Base-by-base conservation (phyloP, 768 basidiomycete genomes). In the Mycena rosella region DNA sequence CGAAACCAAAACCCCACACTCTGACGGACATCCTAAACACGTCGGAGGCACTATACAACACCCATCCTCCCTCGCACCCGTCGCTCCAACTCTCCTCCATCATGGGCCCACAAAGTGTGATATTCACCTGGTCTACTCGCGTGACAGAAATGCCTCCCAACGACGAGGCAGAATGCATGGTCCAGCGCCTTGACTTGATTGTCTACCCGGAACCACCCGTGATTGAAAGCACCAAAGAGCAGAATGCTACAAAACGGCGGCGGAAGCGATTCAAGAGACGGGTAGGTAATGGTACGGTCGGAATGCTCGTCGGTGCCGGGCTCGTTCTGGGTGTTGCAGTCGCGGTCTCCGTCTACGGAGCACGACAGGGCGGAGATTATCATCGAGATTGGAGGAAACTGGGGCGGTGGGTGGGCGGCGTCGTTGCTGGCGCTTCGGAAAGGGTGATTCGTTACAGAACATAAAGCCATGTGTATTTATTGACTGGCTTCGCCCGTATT, bases 101-200 rank as follows among this genome's bases (percentile, higher is more conserved):
- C 53, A 88, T 95, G 86, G 94, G 94, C 11, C 92, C 91, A 1
- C 89, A 91, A 72, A 94, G 92, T 73, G 91, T 87, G 40, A 81
- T 93, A 56, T 87, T 85, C 75, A 94, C 94, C 11, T 95, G 93
- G 93, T 86, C 85, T 20, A 86, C 89, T 71, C 75, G 79, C 29
- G 72, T 75, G 3, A 55, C 76, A 0, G 76, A 78, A n/a, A 76
- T 87, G 47, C 87, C 86, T 0, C 71, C 77, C 10, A 89, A 90
- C 70, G 80, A 84, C 57, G 85, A 83, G 52, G 91, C 90, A 5
- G 91, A 92, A 77, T 75, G 79, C 10, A 88, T 91, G 83, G 88
- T 91, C 22, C 74, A 76, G 6, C 77, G 80, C 26, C 87, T 88
- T 1, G 86, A 86, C 48, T 80, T 88, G 48, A 78, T 92, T 45